Base-by-base conservation (phyloP, 768 basidiomycete genomes). In the Calocera cornea region DNA sequence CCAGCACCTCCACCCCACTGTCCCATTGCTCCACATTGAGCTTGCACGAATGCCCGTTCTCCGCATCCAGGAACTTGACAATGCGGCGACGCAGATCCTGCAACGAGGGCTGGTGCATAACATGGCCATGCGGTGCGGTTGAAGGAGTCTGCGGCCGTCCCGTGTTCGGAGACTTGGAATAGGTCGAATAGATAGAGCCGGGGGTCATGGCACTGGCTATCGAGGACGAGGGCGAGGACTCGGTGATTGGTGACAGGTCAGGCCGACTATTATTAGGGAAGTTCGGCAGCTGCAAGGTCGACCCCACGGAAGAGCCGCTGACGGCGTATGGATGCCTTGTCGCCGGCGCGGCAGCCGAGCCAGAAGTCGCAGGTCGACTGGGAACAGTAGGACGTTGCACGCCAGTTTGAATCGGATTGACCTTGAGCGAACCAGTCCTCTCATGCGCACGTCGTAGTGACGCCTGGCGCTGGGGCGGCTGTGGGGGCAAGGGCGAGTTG, bases 41-140 rank as follows among this genome's bases (percentile, higher is more conserved):
- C 64, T 74, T 74, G 2, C 86, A 83, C 29, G 78, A 76, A 49
- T 86, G 83, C 1, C 88, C 87, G 72, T 92, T 92, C 12, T 93
- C 94, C 1, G 87, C 87, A 44, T 94, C 80, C 22, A 83, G 80
- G 74, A 99, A 97, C 75, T 94, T 97, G 73, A 99, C 87, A 24
- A 91, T 79, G 75, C 90, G 92, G 67, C 87, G 82, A 60, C 89
- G 82, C 66, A 95, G 79, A 69, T 95, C 91, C 63, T 93, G 90
- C 19, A 90, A 77, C 0, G 87, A 86, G 27, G 83, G 79, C 31
- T 60, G 54, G 54, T 60, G 54, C 54, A 60, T 60, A 27, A 60
- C 54, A 33, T 29, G 54, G 7, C 54, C 54, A 44, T 64, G 40
- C 49, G 65, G 69, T 24, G 41, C 31, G 19, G 66, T 64, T 44